Base-by-base conservation (phyloP, 169 alveolate genomes). In the Eimeria acervulina region DNA sequence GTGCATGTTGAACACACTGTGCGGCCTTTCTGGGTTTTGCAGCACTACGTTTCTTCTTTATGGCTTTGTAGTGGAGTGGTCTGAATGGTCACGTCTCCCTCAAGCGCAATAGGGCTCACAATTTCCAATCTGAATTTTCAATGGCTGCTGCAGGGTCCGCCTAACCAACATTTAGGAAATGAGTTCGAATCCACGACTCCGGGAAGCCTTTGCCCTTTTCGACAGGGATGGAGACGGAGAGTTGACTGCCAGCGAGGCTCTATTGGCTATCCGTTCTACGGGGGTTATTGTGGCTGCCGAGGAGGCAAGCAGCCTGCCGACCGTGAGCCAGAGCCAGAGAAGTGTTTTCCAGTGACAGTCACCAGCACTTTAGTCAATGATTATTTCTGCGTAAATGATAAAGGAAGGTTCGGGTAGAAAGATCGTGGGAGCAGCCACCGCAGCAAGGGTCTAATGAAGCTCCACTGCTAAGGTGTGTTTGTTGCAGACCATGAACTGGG, bases 161-260 rank as follows among this genome's bases (percentile, higher is more conserved):
- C 61, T 21, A 19, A 12, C 23, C 28, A 17, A 19, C 38, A 74
- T 52, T 19, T 19, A 44, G 90, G 47, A 78, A 26, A 80, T 80
- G 91, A 6, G 92, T 8, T 55, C 90, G n/a, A 68, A 63, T 26
- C 83, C 92, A n/a, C 92, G 92, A 70, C 63, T 92, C 10, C 95
- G 95, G 36, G 95, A 92, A 51, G 95, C 95, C 36, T 92, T 92
- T 78, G 95, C 95, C n/a, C 90, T 92, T 51, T 92, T 92, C 51
- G 95, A 92, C 72, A 26, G 66, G 15, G 95, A 92, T 59, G 95
- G 95, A 19, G 95, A 92, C 33, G 95, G 95, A 1, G 95, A 78
- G 68, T 40, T 92, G 61, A 31, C 92, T 21, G 81, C 91, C 74
- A 38, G 74, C 68, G 95, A 92, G 28, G 70, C 87, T 28, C 85